Evolutionary conservation across 257 asterid species (phyloP).

Genomic region (Buddleja alternifolia): DNA sequence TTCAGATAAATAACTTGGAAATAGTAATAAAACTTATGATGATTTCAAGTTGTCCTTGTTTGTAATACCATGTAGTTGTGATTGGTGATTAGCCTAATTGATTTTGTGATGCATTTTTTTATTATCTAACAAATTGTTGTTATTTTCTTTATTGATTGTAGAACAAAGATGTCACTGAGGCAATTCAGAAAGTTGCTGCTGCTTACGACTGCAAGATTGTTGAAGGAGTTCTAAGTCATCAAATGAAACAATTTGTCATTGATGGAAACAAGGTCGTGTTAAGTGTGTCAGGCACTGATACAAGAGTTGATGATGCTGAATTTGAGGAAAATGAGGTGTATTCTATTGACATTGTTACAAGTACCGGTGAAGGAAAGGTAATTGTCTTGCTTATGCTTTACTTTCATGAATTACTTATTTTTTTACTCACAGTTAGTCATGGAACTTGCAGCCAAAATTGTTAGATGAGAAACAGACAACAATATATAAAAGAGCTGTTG

Average conservation of each 20-base stretch:
- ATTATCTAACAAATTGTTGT: not conserved
- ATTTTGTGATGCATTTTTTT: not conserved
- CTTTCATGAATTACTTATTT: not conserved
- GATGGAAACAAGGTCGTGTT: constrained; percentile 94
- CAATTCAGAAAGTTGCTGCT: constrained; percentile 90
- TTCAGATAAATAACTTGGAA: too few relatives aligned
- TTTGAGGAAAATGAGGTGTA: constrained; percentile 97
- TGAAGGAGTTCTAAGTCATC: constrained; percentile 89
- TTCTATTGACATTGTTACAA: constrained; percentile 81
- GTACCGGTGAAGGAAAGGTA: constrained; percentile 98
- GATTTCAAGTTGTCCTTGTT: not conserved
- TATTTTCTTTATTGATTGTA: constrained; percentile 26
- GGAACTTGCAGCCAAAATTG: constrained; percentile 62
- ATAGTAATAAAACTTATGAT: not conserved
- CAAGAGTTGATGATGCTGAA: constrained; percentile 91
- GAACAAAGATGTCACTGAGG: constrained; percentile 84
- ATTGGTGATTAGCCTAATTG: not conserved
- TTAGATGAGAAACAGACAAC: constrained; percentile 96
- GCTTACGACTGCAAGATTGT: constrained; percentile 84
- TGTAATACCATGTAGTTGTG: not conserved
- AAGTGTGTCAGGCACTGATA: constrained; percentile 68
- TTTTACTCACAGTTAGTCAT: not conserved
- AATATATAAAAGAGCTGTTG: constrained; percentile 89
- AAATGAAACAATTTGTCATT: constrained; percentile 83
- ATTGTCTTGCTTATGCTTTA: not conserved